Evolutionary conservation across 345 rosid genomes (phyloP).

Genomic region (Viola odorata): DNA sequence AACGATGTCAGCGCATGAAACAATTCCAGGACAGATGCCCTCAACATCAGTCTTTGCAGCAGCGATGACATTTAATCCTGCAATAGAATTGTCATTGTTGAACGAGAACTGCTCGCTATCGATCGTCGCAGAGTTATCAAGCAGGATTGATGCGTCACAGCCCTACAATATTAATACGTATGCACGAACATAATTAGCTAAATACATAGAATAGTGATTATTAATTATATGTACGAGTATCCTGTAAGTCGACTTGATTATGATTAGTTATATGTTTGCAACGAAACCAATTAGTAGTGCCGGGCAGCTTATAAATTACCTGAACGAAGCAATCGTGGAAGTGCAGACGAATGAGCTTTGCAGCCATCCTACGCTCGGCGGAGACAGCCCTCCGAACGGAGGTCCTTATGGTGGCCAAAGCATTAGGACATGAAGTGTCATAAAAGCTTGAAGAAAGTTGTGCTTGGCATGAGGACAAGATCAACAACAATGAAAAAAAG

Average conservation of each 20-base stretch:
- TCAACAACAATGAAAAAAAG: not conserved
- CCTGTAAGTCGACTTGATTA: not conserved
- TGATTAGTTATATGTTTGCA: too few relatives aligned
- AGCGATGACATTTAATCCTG: not conserved
- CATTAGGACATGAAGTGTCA: conserved; percentile 38
- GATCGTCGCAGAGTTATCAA: not conserved
- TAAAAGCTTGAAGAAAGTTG: conserved; percentile 47
- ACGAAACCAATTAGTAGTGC: too few relatives aligned
- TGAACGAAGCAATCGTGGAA: conserved; percentile 47
- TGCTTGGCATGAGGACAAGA: conserved; percentile 20
- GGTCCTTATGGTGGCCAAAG: conserved; percentile 36
- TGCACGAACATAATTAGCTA: not conserved
- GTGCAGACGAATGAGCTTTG: conserved; percentile 18
- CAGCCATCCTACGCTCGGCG: conserved; percentile 51
- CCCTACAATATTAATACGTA: not conserved
- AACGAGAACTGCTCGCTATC: not conserved
- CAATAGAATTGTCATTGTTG: not conserved
- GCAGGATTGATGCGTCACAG: not conserved
- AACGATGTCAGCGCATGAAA: not conserved
- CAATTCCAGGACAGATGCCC: not conserved
- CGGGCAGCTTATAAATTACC: too few relatives aligned
- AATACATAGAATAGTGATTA: too few relatives aligned
- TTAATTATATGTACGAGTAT: too few relatives aligned
- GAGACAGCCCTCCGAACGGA: conserved; percentile 23
- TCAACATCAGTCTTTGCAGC: not conserved